phyloP scores from a whole-genome alignment of 345 rosid genomes.

The Balakata baccata region DNA sequence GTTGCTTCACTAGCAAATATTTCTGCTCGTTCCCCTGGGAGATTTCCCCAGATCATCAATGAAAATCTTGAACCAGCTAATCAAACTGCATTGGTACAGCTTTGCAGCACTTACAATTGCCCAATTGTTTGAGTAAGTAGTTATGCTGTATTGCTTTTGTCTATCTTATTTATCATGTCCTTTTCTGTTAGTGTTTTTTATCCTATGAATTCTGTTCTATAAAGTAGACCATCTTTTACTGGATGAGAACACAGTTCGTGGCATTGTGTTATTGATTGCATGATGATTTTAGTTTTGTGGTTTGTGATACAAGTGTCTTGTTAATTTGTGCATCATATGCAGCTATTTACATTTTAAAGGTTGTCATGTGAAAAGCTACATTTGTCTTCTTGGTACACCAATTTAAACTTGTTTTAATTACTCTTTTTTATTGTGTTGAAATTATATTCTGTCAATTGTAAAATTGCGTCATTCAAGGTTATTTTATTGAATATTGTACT shows the following conservation, averaged over 20 bases:
- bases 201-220: neutral
- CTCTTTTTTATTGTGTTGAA: neutral
- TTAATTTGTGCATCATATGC: too few relatives aligned
- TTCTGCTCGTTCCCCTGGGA: conserved; percentile 65
- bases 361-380: neutral
- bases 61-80: conserved; percentile 71
- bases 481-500: neutral
- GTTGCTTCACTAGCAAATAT: conserved; percentile 62
- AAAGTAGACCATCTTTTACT: neutral
- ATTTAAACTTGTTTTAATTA: too few relatives aligned
- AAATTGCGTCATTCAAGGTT: neutral
- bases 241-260: neutral
- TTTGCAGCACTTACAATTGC: conserved; percentile 59
- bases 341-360: neutral
- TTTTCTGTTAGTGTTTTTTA: neutral
- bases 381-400: neutral
- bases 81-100: conserved; percentile 63
- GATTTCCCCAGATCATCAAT: conserved; percentile 63
- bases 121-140: conserved; percentile 59
- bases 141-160: conserved; percentile 5
- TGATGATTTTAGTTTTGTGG: neutral
- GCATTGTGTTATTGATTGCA: neutral
- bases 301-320: neutral
- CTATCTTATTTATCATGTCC: neutral
- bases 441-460: neutral